Evolutionary conservation across 2,329 filamentous ascomycete species (phyloP), one percentile per base, ranked within the genome.

Genomic region (Exophiala sideris): DNA sequence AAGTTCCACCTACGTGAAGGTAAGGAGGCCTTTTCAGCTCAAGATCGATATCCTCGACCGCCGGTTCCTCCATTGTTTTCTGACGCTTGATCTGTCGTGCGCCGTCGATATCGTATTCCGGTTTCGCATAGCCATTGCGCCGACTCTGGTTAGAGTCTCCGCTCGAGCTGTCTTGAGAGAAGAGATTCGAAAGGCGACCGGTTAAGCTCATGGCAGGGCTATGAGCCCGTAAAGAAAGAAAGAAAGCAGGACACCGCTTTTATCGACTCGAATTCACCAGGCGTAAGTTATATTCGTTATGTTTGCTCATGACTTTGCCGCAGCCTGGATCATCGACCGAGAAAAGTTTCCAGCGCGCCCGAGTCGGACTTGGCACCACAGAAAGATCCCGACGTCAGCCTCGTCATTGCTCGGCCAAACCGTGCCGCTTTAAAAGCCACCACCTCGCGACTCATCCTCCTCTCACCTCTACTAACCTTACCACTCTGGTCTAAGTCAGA

Each of bases 141-240:
- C 58, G 54, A 18, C 29, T 52, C 29, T 53, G 46, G 10, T 42
- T 9, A 41, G 52, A 39, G 20, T 50, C 45, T 48, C 51, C 45
- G 45, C 63, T 63, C 57, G 64, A 58, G 65, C 66, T 63, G 67
- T 72, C 69, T 59, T 71, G 68, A 60, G 77, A 71, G 70, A 82
- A 78, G 68, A 80, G 69, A 67, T 72, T 75, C 66, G 74, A 70
- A 65, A 82, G 71, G 62, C 75, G 74, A 68, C 79, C 80, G 69
- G 76, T 75, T 71, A 81, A 71, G 75, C 79, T 82, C 80, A 82
- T 83, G 73, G 73, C 77, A 72, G 61, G 63, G 62, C 59, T 48
- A 48, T 45, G 24, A 46, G 56, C 60, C 60, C 62, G 18, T n/a
- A 18, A n/a, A 44, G 7, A 11, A 21, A 44, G 21, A 3, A 44